These are phyloP conservation scores for Skeletonema grethae DNA, from an alignment of 108 stramenopile genomes.

Conservation along the genomic window DNA sequence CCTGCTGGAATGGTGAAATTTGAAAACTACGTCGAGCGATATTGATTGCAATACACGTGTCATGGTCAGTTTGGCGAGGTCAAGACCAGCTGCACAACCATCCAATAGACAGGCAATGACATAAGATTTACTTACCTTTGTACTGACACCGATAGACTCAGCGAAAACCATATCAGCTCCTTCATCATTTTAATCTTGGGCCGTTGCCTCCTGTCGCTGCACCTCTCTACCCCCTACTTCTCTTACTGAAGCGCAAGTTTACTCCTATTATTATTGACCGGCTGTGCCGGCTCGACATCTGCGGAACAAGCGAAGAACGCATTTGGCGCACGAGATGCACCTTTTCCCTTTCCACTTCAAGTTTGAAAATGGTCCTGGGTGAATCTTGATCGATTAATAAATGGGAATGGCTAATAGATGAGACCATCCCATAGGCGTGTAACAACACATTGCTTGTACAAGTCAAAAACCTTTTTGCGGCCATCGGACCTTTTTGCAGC, in stretches of 20 bases:
- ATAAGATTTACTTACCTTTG: not conserved
- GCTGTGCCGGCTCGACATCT: too few relatives aligned
- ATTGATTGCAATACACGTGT: not conserved
- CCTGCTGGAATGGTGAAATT: constrained; percentile 2
- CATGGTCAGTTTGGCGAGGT: not conserved
- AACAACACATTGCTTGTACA: too few relatives aligned
- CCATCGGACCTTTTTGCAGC: too few relatives aligned
- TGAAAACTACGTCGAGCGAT: not conserved
- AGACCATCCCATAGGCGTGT: too few relatives aligned
- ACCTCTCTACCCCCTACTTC: not conserved
- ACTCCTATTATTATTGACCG: too few relatives aligned
- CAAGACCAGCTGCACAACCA: not conserved
- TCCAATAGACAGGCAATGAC: not conserved
- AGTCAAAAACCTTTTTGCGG: too few relatives aligned
- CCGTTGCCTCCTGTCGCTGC: not conserved
- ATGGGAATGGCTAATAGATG: too few relatives aligned
- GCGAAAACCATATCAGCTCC: not conserved
- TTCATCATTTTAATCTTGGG: not conserved
- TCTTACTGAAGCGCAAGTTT: too few relatives aligned
- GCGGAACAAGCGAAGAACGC: too few relatives aligned
- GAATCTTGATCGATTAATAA: too few relatives aligned
- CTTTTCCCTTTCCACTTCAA: not conserved
- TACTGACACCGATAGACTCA: not conserved
- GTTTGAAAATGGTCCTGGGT: too few relatives aligned
- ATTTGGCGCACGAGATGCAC: too few relatives aligned